Evolutionary conservation across 192 early-diverging fungal genomes (phyloP), one percentile per base, ranked within the genome.

Genomic region (Spizellomyces sp.): DNA sequence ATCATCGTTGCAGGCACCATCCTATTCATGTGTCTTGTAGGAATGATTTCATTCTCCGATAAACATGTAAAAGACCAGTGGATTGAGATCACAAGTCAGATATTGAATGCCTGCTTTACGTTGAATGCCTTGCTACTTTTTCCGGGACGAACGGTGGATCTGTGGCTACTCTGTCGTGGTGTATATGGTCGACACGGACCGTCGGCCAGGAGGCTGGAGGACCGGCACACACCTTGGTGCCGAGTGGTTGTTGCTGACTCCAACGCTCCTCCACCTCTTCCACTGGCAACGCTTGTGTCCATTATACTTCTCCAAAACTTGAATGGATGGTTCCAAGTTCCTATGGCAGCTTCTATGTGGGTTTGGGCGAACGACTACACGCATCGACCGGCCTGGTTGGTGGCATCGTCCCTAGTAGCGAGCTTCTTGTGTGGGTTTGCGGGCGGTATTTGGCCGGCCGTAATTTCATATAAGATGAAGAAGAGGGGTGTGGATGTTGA

Each of bases 1-100:
- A 74, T 80, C 62, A 62, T 80, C 1, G 79, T 79, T 17, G 66
- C 77, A 9, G 79, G 79, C 22, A 77, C 79, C 22, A 80, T 80
- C 57, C 60, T 80, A 22, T 80, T 80, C 62, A 79, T 80, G 77
- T 12, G 68, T 15, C 45, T 80, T 5, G 79, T 80, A 0, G 52
- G 62, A 7, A 66, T 58, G 79, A 75, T 78, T 22, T 0, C 52
- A 45, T 47, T 80, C 45, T 15, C 43, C 8, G 62, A 44, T 7
- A 65, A 76, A 5, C 56, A 14, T 8, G 48, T 44, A 9, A 80
- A 71, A 48, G 70, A 68, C 43, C 17, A 19, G 19, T 80, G 78
- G 78, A 48, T 80, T 27, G 78, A 77, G 54, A 48, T 80, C 43
- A 80, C 79, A 61, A 69, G 65, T 22, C 78, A 80, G 48, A 80